Evolutionary conservation across 352 stramenopile genomes (phyloP).

Genomic region (Globisporangium uncinulatum): DNA sequence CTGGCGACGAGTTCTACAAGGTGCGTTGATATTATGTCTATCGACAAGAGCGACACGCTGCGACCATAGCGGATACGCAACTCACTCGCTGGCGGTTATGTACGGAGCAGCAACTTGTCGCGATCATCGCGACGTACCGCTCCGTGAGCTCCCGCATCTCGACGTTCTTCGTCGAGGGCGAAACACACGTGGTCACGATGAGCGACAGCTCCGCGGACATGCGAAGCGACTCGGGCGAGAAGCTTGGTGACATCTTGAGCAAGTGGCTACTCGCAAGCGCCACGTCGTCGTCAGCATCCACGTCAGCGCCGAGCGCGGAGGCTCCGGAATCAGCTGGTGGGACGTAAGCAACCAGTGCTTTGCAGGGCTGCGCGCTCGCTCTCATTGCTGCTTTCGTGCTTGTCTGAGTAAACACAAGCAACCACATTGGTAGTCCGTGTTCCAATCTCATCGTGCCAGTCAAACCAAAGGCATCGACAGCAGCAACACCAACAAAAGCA

Average conservation of each 20-base stretch:
- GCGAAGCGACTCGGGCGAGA: constrained; percentile 3
- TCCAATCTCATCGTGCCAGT: too few relatives aligned
- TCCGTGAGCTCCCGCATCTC: constrained; percentile 13
- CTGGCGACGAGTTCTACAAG: constrained; percentile 25
- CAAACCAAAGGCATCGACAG: too few relatives aligned
- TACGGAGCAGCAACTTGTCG: not conserved
- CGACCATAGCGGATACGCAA: too few relatives aligned
- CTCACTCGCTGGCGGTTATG: not conserved
- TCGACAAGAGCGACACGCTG: constrained; percentile 15
- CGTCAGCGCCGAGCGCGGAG: not conserved
- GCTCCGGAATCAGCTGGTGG: too few relatives aligned
- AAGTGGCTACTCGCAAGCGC: constrained; percentile 3
- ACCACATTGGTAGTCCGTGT: too few relatives aligned
- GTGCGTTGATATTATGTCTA: constrained; percentile 46
- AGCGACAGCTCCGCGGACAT: constrained; percentile 1
- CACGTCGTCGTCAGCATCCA: not conserved
- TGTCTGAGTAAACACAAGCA: too few relatives aligned
- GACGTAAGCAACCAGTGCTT: too few relatives aligned
- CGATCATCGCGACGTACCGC: constrained; percentile 27
- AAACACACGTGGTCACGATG: constrained; percentile 24
- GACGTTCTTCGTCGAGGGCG: constrained; percentile 28
- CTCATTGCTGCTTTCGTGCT: too few relatives aligned
- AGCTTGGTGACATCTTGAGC: constrained; percentile 3
- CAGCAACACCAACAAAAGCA: too few relatives aligned
- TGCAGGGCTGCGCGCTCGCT: too few relatives aligned